A percentile compares a stretch with the other conserved stretches of the same genome.
These are phyloP conservation scores for Canavalia ensiformis DNA, from an alignment of 306 rosid species.

Conservation along the genomic window DNA sequence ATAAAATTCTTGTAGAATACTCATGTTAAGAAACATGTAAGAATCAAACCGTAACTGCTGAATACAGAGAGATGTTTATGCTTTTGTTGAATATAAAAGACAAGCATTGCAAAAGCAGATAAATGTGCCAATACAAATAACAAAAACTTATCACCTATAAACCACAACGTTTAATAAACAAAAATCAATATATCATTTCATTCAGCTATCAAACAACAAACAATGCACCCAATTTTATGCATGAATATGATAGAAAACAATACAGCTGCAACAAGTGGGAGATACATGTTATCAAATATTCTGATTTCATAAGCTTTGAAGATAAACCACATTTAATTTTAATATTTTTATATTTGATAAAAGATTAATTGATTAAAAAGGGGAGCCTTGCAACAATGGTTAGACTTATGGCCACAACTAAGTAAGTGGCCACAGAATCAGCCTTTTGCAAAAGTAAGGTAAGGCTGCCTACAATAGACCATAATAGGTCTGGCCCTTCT, in stretches of 20 bases:
- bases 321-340: no score
- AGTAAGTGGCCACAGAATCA: no score
- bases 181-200: constrained; percentile 1
- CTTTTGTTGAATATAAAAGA: background rate
- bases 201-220: background rate
- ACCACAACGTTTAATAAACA: background rate
- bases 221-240: background rate
- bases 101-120: background rate
- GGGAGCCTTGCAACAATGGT: no score
- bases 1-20: background rate
- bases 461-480: no score
- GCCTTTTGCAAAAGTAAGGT: no score
- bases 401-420: no score
- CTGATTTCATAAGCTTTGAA: background rate
- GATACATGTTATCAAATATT: constrained; percentile 1
- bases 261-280: background rate
- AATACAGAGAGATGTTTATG: background rate
- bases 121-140: background rate
- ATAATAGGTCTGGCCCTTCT: no score
- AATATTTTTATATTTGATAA: no score
- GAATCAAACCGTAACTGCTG: background rate
- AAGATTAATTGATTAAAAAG: no score
- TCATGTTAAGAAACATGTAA: constrained; percentile 2
- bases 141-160: background rate
- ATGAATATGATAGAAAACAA: background rate